These are phyloP conservation scores for Candida ascalaphidarum DNA, from an alignment of 805 yeast species.

Conservation along the genomic window DNA sequence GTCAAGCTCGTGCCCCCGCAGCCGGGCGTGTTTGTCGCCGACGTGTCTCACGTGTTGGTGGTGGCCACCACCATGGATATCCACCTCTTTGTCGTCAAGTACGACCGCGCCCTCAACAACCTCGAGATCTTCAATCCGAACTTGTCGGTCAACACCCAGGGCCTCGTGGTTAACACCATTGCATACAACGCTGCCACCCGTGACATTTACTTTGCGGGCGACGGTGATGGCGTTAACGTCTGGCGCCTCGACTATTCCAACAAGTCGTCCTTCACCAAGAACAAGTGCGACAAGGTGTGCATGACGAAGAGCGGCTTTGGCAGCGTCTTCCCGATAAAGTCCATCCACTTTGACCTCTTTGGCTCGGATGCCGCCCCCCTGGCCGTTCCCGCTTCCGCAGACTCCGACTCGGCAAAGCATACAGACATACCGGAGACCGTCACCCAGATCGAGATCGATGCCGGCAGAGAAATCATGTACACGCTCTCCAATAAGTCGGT, in stretches of 20 bases:
- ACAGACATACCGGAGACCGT: slow-evolving; percentile 43
- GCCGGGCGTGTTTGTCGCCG: slow-evolving; percentile 67
- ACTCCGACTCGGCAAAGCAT: slow-evolving; percentile 3
- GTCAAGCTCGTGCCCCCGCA: slow-evolving; percentile 79
- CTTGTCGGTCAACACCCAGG: slow-evolving; percentile 71
- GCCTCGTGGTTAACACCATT: slow-evolving; percentile 62
- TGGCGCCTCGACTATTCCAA: slow-evolving; percentile 86
- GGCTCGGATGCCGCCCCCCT: slow-evolving; percentile 10
- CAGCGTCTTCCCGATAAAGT: slow-evolving; percentile 26
- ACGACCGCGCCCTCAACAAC: slow-evolving; percentile 31
- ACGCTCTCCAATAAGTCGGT: slow-evolving; percentile 75
- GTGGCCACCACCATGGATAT: slow-evolving; percentile 77
- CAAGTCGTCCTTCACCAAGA: slow-evolving; percentile 79
- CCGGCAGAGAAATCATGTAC: slow-evolving; percentile 68
- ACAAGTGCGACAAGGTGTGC: slow-evolving; percentile 77
- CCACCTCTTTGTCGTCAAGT: slow-evolving; percentile 67
- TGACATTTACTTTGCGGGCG: slow-evolving; percentile 80
- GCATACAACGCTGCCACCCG: slow-evolving; percentile 54
- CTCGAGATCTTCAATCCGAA: slow-evolving; percentile 76
- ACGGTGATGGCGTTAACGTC: slow-evolving; percentile 64
- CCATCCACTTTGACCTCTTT: slow-evolving; percentile 25
- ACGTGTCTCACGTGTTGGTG: slow-evolving; percentile 63
- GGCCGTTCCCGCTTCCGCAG: slow-evolving; percentile 4
- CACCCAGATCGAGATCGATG: slow-evolving; percentile 63
- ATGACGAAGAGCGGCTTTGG: slow-evolving; percentile 56